Conservation (phyloP, 176 grass and related monocot genomes). For the Eleusine coracana region DNA sequence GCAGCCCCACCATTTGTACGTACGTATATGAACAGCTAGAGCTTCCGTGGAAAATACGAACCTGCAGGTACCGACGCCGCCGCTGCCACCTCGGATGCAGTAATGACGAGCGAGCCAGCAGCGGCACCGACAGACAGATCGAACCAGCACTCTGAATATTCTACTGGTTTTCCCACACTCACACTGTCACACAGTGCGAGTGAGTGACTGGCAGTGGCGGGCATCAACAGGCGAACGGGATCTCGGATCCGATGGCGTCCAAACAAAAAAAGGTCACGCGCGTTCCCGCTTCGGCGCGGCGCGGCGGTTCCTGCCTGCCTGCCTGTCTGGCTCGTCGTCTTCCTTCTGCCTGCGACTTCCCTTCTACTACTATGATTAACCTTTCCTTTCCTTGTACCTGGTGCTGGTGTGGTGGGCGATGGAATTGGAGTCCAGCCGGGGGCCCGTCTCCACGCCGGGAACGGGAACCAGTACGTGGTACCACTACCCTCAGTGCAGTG, state of each 20-base stretch:
- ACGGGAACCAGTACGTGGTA: too few species aligned
- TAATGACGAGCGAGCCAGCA: neutral
- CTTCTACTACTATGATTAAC: neutral
- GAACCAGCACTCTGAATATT: neutral
- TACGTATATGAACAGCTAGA: neutral
- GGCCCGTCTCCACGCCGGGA: too few species aligned
- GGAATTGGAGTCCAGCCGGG: too few species aligned
- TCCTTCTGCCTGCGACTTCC: neutral
- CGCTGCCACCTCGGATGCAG: neutral
- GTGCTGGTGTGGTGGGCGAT: too few species aligned
- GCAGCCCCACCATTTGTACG: too few species aligned
- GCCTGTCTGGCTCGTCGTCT: neutral
- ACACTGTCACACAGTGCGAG: neutral
- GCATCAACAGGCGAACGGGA: neutral
- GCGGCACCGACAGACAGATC: neutral
- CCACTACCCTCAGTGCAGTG: too few species aligned
- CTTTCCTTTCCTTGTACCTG: neutral
- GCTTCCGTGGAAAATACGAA: neutral
- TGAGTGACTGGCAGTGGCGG: neutral
- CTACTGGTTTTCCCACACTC: neutral
- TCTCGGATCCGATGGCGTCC: neutral
- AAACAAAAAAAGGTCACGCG: neutral
- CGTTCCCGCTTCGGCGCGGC: slow-evolving; percentile 7
- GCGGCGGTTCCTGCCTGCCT: neutral
- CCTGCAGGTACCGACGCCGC: neutral